Evolutionary conservation across 176 grass and related monocot genomes (phyloP).

Genomic region (Thalia dealbata): DNA sequence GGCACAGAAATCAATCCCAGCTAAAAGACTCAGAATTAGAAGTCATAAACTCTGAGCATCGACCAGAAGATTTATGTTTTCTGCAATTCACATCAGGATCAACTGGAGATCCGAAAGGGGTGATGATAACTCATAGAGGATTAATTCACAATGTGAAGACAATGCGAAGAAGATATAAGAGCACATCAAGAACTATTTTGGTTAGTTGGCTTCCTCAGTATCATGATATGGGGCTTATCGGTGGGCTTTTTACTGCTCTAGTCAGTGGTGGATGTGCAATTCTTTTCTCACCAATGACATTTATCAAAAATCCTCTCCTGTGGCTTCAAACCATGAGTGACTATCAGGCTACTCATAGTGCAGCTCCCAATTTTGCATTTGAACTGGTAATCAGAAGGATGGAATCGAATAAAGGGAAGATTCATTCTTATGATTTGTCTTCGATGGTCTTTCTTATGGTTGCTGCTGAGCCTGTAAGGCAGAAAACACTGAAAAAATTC

Average conservation of each 20-base stretch:
- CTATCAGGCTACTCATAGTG: constrained; percentile 56
- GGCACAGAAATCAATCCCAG: constrained; percentile 31
- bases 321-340: constrained; percentile 56
- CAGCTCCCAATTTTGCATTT: constrained; percentile 69
- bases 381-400: constrained; percentile 57
- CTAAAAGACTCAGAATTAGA: constrained; percentile 11
- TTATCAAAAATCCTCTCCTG: constrained; percentile 61
- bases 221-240: constrained; percentile 77
- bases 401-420: constrained; percentile 33
- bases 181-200: constrained; percentile 55
- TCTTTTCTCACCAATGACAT: constrained; percentile 71
- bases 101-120: constrained; percentile 67
- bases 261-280: constrained; percentile 59
- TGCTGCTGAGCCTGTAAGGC: constrained; percentile 66
- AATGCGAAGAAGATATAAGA: constrained; percentile 52
- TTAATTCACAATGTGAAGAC: constrained; percentile 69
- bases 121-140: constrained; percentile 73
- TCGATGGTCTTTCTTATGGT: constrained; percentile 68
- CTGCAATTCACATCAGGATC: constrained; percentile 73
- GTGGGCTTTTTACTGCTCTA: constrained; percentile 63
- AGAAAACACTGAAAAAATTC: constrained; percentile 64
- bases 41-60: constrained; percentile 23
- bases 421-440: constrained; percentile 37
- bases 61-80: constrained; percentile 50
- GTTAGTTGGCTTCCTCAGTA: constrained; percentile 78